Evolutionary conservation across 2,329 filamentous ascomycete genomes (phyloP), one percentile per base, ranked within the genome.

Genomic region (Trichoderma oligosporum): DNA sequence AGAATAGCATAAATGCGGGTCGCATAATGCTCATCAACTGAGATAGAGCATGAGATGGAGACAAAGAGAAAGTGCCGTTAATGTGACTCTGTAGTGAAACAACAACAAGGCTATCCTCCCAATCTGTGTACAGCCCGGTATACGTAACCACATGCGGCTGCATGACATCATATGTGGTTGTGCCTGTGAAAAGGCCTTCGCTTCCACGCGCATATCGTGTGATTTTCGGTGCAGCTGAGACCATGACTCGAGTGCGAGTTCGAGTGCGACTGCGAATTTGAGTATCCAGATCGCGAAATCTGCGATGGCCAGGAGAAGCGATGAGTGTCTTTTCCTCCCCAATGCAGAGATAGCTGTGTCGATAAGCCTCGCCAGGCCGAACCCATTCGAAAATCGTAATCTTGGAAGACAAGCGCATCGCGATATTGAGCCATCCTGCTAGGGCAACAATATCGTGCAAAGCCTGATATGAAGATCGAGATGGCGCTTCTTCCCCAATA

Each of bases 401-500:
- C 7, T 62, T 63, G 2, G 62, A 60, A 3, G 65, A 68, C 7
- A 64, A 51, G 2, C 66, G 66, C 16, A 64, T 64, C 5, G 62
- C 63, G 7, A 71, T 58, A n/a, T 62, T 65, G 25, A 71, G 44
- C 68, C 68, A 71, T 2, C 63, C 68, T 0, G 70, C 67, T 18
- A 68, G 64, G 0, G 70, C 63, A 46, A 70, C 60, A 20, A 70
- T 55, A 6, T 66, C 56, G 42, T 72, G 70, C 22, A 73, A 53
- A 9, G 52, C 39, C 38, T 70, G 66, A 27, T 66, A 56, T 4
- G 69, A 16, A n/a, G 7, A 22, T 11, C 53, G n/a, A 29, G 57
- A 60, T 3, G n/a, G 36, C n/a, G 41, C 14, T 14, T 59, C 54
- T 12, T 64, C 54, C 16, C 52, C 57, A 1, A 64, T 56, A 46